Percentiles rank a stretch among this genome's conserved stretches.
Evolutionary conservation across 2,329 filamentous ascomycete genomes (phyloP).

Genomic region (Triangularia setosa): DNA sequence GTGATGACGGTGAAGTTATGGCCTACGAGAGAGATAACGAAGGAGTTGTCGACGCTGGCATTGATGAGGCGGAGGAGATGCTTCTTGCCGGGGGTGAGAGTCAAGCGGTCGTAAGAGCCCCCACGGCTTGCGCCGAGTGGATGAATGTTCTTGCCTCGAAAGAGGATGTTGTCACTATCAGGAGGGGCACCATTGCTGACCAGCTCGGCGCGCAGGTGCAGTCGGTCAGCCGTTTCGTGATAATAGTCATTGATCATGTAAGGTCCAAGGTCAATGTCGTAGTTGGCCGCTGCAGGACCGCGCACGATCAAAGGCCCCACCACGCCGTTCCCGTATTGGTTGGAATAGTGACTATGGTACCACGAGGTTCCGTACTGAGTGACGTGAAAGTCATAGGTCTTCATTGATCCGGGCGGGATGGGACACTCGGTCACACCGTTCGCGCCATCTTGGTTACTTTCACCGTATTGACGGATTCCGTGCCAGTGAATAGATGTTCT

Average conservation of each 20-base stretch:
- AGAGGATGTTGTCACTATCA: slow-evolving; percentile 36
- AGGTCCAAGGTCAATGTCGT: slow-evolving; percentile 51
- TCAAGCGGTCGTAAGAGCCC: slow-evolving; percentile 31
- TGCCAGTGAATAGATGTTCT: slow-evolving; percentile 47
- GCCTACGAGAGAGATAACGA: slow-evolving; percentile 46
- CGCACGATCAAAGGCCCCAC: slow-evolving; percentile 49
- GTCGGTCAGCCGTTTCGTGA: slow-evolving; percentile 31
- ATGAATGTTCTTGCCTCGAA: slow-evolving; percentile 40
- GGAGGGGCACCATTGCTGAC: slow-evolving; percentile 27
- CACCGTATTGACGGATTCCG: slow-evolving; percentile 42
- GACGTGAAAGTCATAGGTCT: slow-evolving; percentile 35
- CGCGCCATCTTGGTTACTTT: slow-evolving; percentile 42
- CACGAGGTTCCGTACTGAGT: slow-evolving; percentile 37
- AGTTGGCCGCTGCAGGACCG: slow-evolving; percentile 46
- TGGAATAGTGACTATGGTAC: slow-evolving; percentile 50
- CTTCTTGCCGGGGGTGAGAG: slow-evolving; percentile 39
- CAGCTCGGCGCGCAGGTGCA: slow-evolving; percentile 25
- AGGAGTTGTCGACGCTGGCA: slow-evolving; percentile 44
- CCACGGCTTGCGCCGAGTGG: slow-evolving; percentile 18
- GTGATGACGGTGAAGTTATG: slow-evolving; percentile 48
- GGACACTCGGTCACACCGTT: slow-evolving; percentile 44
- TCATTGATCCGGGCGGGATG: slow-evolving; percentile 32
- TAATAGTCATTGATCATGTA: slow-evolving; percentile 50
- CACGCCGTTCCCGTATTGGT: slow-evolving; percentile 50
- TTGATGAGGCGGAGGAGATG: slow-evolving; percentile 48